Evolutionary conservation across 2,329 filamentous ascomycete genomes (phyloP).

Genomic region (Capronia americana): DNA sequence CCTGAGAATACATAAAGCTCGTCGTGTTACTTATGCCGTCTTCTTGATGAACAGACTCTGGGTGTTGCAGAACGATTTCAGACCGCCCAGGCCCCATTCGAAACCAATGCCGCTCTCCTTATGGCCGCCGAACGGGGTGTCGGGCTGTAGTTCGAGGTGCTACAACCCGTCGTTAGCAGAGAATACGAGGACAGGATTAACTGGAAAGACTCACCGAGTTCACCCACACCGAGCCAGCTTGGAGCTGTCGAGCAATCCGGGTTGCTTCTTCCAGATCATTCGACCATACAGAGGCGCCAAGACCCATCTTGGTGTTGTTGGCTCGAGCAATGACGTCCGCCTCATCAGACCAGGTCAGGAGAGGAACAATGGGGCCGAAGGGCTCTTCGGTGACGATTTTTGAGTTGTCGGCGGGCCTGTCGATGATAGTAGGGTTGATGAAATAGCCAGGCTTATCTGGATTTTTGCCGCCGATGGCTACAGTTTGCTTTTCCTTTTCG

Average conservation of each 20-base stretch:
- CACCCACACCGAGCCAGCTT: constrained; percentile 67
- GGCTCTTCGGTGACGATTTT: constrained; percentile 65
- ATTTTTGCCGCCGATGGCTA: constrained; percentile 59
- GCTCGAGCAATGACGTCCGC: constrained; percentile 64
- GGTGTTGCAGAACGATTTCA: constrained; percentile 39
- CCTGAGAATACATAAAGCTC: not conserved
- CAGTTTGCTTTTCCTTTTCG: constrained; percentile 61
- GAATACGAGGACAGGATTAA: not conserved
- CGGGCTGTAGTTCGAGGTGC: constrained; percentile 38
- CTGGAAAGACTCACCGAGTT: constrained; percentile 47
- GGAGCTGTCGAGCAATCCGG: constrained; percentile 60
- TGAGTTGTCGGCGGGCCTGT: constrained; percentile 63
- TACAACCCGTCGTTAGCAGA: not conserved
- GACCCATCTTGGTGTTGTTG: constrained; percentile 60
- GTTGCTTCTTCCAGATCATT: constrained; percentile 59
- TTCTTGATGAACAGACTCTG: constrained; percentile 40
- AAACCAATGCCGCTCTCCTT: constrained; percentile 45
- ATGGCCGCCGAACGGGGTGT: constrained; percentile 41
- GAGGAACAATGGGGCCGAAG: constrained; percentile 69
- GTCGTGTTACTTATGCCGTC: constrained; percentile 10
- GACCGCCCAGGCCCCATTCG: constrained; percentile 41
- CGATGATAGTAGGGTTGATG: constrained; percentile 65
- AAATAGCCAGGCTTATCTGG: constrained; percentile 55
- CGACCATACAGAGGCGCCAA: constrained; percentile 66
- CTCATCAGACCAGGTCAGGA: constrained; percentile 67